Percentiles rank a stretch among this genome's conserved stretches.
phyloP scores from a whole-genome alignment of 257 asterid species.

The Jacaranda mimosifolia region DNA sequence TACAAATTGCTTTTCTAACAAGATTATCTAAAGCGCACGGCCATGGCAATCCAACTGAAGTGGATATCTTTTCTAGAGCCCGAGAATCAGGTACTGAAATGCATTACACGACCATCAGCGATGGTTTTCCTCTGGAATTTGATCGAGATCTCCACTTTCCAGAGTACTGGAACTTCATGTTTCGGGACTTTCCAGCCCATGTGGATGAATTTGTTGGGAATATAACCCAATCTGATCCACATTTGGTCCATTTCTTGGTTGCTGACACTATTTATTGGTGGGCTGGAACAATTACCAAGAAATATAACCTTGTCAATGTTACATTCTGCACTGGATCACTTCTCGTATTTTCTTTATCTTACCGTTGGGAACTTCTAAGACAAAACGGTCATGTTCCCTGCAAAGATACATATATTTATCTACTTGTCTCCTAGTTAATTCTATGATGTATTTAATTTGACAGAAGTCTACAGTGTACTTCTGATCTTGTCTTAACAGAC shows the following conservation, averaged over 20 bases:
- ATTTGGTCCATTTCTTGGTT: slow-evolving; percentile 43
- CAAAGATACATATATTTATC: slow-evolving; percentile 39
- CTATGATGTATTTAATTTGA: too few species aligned
- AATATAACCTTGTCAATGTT: slow-evolving; percentile 48
- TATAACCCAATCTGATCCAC: slow-evolving; percentile 31
- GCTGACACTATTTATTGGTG: slow-evolving; percentile 49
- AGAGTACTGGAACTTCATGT: neutral
- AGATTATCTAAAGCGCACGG: neutral
- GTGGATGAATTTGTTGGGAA: too few species aligned
- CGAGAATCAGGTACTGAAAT: slow-evolving; percentile 53
- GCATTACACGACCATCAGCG: slow-evolving; percentile 50
- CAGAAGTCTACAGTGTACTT: neutral
- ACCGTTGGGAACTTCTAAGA: slow-evolving; percentile 46
- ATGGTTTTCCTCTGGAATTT: slow-evolving; percentile 48
- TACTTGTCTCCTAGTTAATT: too few species aligned
- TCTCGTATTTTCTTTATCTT: slow-evolving; percentile 42
- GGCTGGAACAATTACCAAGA: slow-evolving; percentile 47
- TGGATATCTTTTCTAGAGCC: slow-evolving; percentile 17
- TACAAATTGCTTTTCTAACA: too few species aligned
- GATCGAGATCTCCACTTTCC: slow-evolving; percentile 41
- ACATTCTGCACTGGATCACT: slow-evolving; percentile 50
- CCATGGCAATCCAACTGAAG: neutral
- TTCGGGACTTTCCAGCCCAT: too few species aligned
- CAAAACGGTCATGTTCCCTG: slow-evolving; percentile 51
- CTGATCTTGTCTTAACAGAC: slow-evolving; percentile 27